A percentile compares a stretch with the other conserved stretches of the same genome.
Conservation (phyloP, 106 monocot species). For the Acorus gramineus region DNA sequence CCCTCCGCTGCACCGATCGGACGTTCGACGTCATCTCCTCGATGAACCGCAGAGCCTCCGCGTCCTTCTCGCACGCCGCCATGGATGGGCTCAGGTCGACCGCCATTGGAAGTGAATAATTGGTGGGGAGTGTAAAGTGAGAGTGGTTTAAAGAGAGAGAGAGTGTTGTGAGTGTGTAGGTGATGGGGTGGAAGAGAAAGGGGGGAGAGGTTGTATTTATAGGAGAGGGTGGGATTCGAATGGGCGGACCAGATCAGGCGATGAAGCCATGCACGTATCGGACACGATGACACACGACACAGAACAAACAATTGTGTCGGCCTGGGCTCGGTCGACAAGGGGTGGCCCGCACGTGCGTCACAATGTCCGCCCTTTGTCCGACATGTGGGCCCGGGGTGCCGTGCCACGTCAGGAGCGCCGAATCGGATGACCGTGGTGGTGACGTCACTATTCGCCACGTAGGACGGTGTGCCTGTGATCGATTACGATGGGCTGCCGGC, state of each 20-base stretch:
- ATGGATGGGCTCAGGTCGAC: constrained; percentile 12
- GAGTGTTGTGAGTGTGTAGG: neutral
- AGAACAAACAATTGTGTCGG: too few relatives aligned
- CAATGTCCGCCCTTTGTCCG: too few relatives aligned
- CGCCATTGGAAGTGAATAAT: constrained; percentile 14
- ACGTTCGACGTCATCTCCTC: constrained; percentile 48
- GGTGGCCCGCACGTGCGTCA: too few relatives aligned
- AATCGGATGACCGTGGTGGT: too few relatives aligned
- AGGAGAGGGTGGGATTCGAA: neutral
- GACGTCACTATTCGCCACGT: too few relatives aligned
- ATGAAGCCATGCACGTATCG: constrained; percentile 2
- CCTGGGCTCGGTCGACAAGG: too few relatives aligned
- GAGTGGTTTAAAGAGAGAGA: neutral
- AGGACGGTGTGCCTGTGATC: too few relatives aligned
- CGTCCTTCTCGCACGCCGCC: constrained; percentile 28
- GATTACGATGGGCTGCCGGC: too few relatives aligned
- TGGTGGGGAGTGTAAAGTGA: neutral
- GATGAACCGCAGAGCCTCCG: constrained; percentile 44
- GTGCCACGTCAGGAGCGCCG: too few relatives aligned
- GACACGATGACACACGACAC: neutral
- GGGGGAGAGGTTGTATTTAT: neutral
- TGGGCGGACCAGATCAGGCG: neutral
- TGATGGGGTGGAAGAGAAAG: neutral
- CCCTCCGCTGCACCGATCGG: constrained; percentile 34
- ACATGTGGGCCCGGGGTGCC: too few relatives aligned